Evolutionary conservation across 441 rosid genomes (phyloP).

Genomic region (Adansonia gregorii): DNA sequence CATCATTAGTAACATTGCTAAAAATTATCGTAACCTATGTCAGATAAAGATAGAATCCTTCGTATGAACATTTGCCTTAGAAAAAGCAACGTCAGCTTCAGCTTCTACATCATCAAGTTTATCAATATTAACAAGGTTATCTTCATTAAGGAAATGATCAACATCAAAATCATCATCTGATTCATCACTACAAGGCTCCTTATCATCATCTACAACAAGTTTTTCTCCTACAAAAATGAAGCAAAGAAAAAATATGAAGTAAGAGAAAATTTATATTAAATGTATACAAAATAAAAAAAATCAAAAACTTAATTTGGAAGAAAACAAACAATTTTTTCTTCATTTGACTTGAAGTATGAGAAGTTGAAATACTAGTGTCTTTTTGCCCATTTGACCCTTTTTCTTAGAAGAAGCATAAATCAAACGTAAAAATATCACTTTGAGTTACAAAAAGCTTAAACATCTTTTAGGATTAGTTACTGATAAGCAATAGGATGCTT

Average conservation of each 20-base stretch:
- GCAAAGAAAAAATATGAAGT: background rate
- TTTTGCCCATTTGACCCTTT: too few relatives aligned
- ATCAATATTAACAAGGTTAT: too few relatives aligned
- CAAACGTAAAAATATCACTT: too few relatives aligned
- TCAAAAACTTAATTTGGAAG: background rate
- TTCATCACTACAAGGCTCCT: background rate
- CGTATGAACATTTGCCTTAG: background rate
- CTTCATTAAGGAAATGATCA: too few relatives aligned
- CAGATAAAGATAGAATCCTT: background rate
- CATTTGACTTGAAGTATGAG: too few relatives aligned
- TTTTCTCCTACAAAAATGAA: background rate
- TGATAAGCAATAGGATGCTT: too few relatives aligned
- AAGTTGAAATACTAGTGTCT: too few relatives aligned
- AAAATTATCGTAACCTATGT: background rate
- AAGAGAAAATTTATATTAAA: background rate
- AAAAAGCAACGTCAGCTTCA: background rate
- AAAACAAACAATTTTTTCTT: too few relatives aligned
- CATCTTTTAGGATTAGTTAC: too few relatives aligned
- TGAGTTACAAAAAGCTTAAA: too few relatives aligned
- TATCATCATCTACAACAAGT: background rate
- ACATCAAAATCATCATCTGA: background rate
- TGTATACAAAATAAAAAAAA: too few relatives aligned
- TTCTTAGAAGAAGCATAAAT: too few relatives aligned
- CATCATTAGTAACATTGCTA: background rate
- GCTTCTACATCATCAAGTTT: background rate